Conservation (phyloP, 768 basidiomycete species). For the Mycena indigotica region DNA sequence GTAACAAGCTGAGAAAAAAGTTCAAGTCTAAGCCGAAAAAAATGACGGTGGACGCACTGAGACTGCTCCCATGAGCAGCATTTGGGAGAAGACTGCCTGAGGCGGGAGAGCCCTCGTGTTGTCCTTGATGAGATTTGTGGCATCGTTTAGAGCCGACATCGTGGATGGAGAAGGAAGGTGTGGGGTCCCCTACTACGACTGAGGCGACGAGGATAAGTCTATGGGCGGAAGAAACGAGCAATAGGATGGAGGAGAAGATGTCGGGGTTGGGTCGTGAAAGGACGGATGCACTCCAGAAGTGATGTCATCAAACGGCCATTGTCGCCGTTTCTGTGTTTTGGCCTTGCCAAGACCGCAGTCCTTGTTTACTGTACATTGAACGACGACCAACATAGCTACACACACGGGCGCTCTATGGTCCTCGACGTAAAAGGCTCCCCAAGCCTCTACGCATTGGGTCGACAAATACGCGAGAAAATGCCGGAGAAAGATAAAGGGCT, state of each 20-base stretch:
- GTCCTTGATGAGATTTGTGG: constrained; percentile 42
- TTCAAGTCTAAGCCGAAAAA: constrained; percentile 5
- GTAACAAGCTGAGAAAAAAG: constrained; percentile 59
- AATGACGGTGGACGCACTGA: constrained; percentile 53
- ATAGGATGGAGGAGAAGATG: not conserved
- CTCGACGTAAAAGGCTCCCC: constrained; percentile 33
- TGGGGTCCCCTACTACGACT: not conserved
- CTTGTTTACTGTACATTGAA: not conserved
- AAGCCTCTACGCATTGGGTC: constrained; percentile 57
- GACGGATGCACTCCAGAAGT: constrained; percentile 2
- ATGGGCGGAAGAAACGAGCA: not conserved
- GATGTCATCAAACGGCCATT: not conserved
- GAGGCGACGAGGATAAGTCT: not conserved
- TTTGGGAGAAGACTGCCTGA: constrained; percentile 77
- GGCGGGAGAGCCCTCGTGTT: constrained; percentile 73
- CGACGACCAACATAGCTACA: no score
- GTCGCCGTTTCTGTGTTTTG: not conserved
- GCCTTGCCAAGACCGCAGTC: not conserved
- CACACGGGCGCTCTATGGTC: no score
- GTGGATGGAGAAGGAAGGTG: constrained; percentile 3
- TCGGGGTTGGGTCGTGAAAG: constrained; percentile 5
- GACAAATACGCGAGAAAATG: constrained; percentile 66
- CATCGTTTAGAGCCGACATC: constrained; percentile 42
- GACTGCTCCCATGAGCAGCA: constrained; percentile 68
- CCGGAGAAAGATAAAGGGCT: constrained; percentile 73